Base-by-base conservation (phyloP, 2,329 filamentous ascomycete genomes). In the Penicillium occitanis region DNA sequence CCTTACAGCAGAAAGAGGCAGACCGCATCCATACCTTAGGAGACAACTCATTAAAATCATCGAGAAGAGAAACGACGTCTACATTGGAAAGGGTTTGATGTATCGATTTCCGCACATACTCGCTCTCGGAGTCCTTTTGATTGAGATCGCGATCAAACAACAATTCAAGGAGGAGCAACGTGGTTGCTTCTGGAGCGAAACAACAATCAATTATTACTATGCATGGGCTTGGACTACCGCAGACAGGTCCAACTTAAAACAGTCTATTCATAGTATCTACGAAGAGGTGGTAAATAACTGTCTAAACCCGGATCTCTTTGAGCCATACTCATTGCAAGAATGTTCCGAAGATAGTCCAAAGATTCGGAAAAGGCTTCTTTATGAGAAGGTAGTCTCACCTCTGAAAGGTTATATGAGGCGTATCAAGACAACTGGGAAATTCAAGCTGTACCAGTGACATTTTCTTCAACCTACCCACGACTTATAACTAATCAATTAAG, bases 391-490 rank as follows among this genome's bases (percentile, higher is more conserved):
- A 25, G 62, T 64, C 6, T 19, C 46, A 6, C 62, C 62, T 5
- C 42, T 64, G 14, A 40, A 42, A 19, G 35, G 37, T 13, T 64
- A 25, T 58, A 48, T 11, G 37, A 48, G 5, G 51, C 62, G 3
- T 64, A 64, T 28, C 40, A 35, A 58, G 51, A 64, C 17, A 30
- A 64, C 17, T 64, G 62, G 62, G 62, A 64, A 2, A 40, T 59
- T 25, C 22, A 37, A 37, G 1, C 46, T 25, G 19, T 50, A 11
- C 19, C 46, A 8, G 19, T 48, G 44, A 13, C 44, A 22, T 11
- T 48, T 11, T 48, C 44, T 37, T 13, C 33, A 46, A 22, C 44
- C 19, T 19, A 22, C 2, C 44, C 17, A 46, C 44, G 8, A 22
- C n/a, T 46, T 22, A 46, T 13, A 46, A 19, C 11, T 6, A 46